phyloP scores from a whole-genome alignment of 202 grass and related monocot species.

The Setaria viridis region DNA sequence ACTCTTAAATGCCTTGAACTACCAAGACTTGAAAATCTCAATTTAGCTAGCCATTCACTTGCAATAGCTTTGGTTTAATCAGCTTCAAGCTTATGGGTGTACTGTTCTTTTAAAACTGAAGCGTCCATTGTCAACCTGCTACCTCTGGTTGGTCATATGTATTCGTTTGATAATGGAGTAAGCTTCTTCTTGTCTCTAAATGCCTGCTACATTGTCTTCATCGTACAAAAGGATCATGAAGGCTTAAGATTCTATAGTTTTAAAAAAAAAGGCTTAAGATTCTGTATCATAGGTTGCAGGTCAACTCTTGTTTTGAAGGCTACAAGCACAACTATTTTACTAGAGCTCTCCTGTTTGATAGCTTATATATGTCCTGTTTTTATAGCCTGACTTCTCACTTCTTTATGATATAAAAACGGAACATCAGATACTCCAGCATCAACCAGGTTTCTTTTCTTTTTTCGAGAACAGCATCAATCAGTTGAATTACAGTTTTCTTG shows the following conservation, averaged over 20 bases:
- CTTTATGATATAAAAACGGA: constrained; percentile 19
- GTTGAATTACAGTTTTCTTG: constrained; percentile 14
- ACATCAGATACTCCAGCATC: constrained; percentile 8
- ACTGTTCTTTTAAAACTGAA: constrained; percentile 35
- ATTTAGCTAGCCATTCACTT: constrained; percentile 27
- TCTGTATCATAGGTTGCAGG: constrained; percentile 9
- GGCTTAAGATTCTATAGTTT: constrained; percentile 3
- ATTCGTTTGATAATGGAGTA: constrained; percentile 12
- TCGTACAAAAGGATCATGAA: not conserved
- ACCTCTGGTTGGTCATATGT: constrained; percentile 16
- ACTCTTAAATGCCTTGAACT: not conserved
- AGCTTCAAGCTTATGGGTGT: constrained; percentile 28
- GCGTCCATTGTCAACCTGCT: constrained; percentile 27
- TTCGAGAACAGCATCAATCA: not conserved
- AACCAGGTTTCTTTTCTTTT: not conserved
- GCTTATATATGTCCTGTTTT: not conserved
- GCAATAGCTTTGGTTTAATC: constrained; percentile 9
- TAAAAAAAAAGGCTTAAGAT: not conserved
- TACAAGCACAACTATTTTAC: constrained; percentile 11
- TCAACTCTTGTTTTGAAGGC: constrained; percentile 11
- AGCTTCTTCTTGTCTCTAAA: constrained; percentile 33
- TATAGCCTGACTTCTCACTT: not conserved
- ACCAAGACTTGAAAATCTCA: not conserved
- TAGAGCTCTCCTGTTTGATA: constrained; percentile 7
- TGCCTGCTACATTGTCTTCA: constrained; percentile 14